Conservation (phyloP, 2,329 filamentous ascomycete genomes). For the Spiromastix sp. region DNA sequence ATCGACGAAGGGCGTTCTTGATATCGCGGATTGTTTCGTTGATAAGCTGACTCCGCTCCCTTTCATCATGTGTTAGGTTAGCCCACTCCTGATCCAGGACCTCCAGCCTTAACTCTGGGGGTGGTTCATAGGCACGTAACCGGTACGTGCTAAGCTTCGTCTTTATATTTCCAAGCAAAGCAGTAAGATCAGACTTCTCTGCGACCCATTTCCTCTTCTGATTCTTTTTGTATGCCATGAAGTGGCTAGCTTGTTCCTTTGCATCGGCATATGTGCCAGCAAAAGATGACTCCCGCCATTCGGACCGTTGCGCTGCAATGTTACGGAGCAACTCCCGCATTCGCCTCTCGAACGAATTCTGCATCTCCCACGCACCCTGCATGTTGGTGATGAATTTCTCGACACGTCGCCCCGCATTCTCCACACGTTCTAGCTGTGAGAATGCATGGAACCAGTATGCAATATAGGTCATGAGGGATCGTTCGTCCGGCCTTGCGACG, state of each 20-base stretch:
- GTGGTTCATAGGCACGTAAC: conserved; percentile 81
- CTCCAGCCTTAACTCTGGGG: conserved; percentile 69
- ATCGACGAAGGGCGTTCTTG: conserved; percentile 85
- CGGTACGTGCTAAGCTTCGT: conserved; percentile 95
- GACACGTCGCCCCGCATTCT: conserved; percentile 89
- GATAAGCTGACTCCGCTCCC: conserved; percentile 81
- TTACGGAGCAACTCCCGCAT: conserved; percentile 72
- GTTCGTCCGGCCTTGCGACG: conserved; percentile 89
- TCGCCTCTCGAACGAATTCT: conserved; percentile 84
- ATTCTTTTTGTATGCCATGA: conserved; percentile 81
- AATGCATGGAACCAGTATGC: conserved; percentile 99
- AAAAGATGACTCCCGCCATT: conserved; percentile 73
- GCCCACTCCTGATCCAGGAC: conserved; percentile 76
- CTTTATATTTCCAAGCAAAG: conserved; percentile 93
- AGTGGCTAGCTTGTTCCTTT: conserved; percentile 72
- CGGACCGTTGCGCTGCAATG: conserved; percentile 61
- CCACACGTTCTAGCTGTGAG: conserved; percentile 96
- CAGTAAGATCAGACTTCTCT: conserved; percentile 91
- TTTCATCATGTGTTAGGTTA: conserved; percentile 69
- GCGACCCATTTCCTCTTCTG: conserved; percentile 93
- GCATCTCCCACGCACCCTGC: conserved; percentile 99
- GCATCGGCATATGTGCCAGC: conserved; percentile 88
- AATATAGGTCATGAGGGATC: conserved; percentile 98
- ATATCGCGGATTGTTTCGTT: conserved; percentile 98
- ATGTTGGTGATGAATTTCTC: conserved; percentile 99